Base-by-base conservation (phyloP, 768 basidiomycete species). In the Phallus indusiatus region DNA sequence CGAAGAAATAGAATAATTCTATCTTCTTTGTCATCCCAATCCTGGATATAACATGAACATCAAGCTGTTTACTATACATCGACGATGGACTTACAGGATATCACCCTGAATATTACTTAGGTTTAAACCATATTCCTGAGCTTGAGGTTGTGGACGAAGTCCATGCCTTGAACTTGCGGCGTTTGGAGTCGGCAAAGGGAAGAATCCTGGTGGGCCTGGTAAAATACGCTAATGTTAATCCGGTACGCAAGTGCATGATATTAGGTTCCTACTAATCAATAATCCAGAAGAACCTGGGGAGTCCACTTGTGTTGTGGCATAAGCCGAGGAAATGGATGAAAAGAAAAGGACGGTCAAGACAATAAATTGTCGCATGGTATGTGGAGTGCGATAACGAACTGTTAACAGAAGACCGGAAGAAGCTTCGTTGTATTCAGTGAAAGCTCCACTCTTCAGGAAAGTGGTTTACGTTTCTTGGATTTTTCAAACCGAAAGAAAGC, bases 1-100 rank as follows among this genome's bases (percentile, higher is more conserved):
- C 67, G 73, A 82, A 82, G 69, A 84, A 80, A 56, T 76, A 69
- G 64, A 77, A 81, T 8, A 69, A 68, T 62, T 82, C 74, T 5
- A 72, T 74, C 70, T 77, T 78, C 75, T 84, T 84, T 7, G 76
- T 78, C 46, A 84, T 74, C 17, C 81, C 82, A 47, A 74, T 72
- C 63, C 81, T 82, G 57, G 16, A 48, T 2, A 51, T 1, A 57
- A n/a, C 7, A 46, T 37, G 1, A 37, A 53, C 47, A 34, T 21
- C 46, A 60, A 63, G 34, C 16, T 22, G 18, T 51, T 24, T n/a
- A 49, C n/a, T n/a, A 37, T 60, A 48, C 58, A n/a, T 17, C 18
- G 34, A 28, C 21, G 59, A 47, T 9, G 16, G 17, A 34, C 61
- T 11, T 20, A 61, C 61, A 61, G 48, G 50, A 61, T 58, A 51